phyloP scores from a whole-genome alignment of 257 asterid species.

The Solanum pinnatisectum region DNA sequence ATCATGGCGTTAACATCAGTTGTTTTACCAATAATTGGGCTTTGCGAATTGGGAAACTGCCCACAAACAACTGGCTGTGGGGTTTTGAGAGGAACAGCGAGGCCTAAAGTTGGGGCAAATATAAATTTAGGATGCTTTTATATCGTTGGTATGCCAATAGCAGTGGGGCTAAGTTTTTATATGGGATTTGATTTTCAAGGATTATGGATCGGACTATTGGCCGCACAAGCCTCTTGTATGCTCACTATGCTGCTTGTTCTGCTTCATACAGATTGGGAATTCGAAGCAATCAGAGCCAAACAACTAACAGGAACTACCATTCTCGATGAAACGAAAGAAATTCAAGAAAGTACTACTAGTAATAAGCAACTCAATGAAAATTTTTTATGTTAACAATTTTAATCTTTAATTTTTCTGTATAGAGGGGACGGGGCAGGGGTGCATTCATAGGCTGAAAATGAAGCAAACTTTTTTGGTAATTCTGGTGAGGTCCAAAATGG shows the following conservation, averaged over 20 bases:
- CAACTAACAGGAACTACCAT: slow-evolving; percentile 33
- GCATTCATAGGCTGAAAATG: not conserved
- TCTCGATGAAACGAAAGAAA: slow-evolving; percentile 3
- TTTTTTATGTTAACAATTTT: slow-evolving; percentile 20
- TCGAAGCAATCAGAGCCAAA: slow-evolving; percentile 47
- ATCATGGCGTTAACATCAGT: slow-evolving; percentile 48
- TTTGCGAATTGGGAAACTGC: slow-evolving; percentile 82
- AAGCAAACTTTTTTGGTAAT: not conserved
- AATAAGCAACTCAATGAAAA: slow-evolving; percentile 7
- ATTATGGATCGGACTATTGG: slow-evolving; percentile 73
- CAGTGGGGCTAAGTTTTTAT: slow-evolving; percentile 47
- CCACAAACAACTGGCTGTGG: slow-evolving; percentile 95
- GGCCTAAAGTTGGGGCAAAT: slow-evolving; percentile 76
- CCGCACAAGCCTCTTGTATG: slow-evolving; percentile 74
- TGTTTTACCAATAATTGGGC: slow-evolving; percentile 68
- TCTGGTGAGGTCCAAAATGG: not conserved
- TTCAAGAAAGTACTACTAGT: not conserved
- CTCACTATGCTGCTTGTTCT: slow-evolving; percentile 54
- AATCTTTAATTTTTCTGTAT: not conserved
- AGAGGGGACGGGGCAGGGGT: not conserved
- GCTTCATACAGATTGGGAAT: slow-evolving; percentile 62
- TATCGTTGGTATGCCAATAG: slow-evolving; percentile 73
- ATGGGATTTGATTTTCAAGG: slow-evolving; percentile 57
- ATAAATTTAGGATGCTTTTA: slow-evolving; percentile 77
- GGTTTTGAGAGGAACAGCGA: slow-evolving; percentile 70